phyloP scores from a whole-genome alignment of 2,329 filamentous ascomycete species.

The Claviceps sp. region DNA sequence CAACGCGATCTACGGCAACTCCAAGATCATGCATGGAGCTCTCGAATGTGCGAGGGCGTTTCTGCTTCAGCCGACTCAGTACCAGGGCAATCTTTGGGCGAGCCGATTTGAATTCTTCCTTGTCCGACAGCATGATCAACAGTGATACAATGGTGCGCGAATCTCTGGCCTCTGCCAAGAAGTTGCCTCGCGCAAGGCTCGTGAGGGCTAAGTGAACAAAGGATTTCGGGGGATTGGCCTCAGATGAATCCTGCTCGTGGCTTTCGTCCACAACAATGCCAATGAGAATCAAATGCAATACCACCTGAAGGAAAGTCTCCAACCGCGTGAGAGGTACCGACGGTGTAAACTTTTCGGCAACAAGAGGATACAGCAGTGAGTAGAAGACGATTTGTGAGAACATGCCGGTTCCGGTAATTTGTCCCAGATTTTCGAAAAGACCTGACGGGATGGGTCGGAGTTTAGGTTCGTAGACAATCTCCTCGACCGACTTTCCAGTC shows the following conservation, averaged over 20 bases:
- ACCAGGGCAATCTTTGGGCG: constrained; percentile 76
- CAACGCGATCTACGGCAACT: constrained; percentile 63
- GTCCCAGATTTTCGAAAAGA: constrained; percentile 60
- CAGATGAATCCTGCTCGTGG: constrained; percentile 35
- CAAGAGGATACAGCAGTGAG: constrained; percentile 67
- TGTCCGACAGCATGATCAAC: constrained; percentile 47
- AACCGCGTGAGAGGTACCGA: constrained; percentile 68
- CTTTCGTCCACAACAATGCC: constrained; percentile 72
- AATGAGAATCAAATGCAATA: constrained; percentile 75
- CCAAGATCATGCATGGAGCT: constrained; percentile 49
- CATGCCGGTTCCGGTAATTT: constrained; percentile 69
- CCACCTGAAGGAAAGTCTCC: constrained; percentile 83
- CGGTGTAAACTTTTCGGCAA: constrained; percentile 54
- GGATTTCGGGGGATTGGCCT: constrained; percentile 40
- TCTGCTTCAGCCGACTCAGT: constrained; percentile 73
- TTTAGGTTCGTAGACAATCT: constrained; percentile 85
- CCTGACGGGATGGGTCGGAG: constrained; percentile 64
- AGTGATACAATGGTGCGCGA: constrained; percentile 51
- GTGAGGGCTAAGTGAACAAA: constrained; percentile 62
- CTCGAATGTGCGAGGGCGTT: constrained; percentile 60
- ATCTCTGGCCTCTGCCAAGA: constrained; percentile 40
- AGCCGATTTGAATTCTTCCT: constrained; percentile 67
- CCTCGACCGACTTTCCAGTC: constrained; percentile 64
- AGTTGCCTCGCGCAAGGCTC: constrained; percentile 47
- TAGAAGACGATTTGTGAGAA: constrained; percentile 89